Conservation (phyloP, 1,284 basidiomycete genomes). For the Pseudozyma thailandica region DNA sequence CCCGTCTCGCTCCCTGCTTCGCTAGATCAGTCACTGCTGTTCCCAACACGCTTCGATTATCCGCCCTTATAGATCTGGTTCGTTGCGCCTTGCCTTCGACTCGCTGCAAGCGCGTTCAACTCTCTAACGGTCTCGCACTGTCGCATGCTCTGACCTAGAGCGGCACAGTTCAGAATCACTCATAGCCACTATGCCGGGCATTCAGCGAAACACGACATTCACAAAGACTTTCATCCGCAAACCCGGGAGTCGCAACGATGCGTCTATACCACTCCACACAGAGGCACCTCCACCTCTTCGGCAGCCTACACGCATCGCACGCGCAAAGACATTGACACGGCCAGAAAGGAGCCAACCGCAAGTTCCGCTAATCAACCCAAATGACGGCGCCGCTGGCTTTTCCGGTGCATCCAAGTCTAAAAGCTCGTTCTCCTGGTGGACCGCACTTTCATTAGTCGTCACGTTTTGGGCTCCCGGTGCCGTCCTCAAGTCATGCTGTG, state of each 20-base stretch:
- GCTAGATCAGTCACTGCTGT: no score
- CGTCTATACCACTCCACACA: conserved; percentile 58
- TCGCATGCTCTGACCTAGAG: conserved; percentile 2
- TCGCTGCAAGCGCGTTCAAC: not conserved
- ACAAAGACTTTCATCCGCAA: conserved; percentile 64
- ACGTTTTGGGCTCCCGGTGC: conserved; percentile 66
- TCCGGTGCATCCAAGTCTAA: conserved; percentile 17
- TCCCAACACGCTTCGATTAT: no score
- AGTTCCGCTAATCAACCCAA: conserved; percentile 80
- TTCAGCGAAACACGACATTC: conserved; percentile 47
- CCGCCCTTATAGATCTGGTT: no score
- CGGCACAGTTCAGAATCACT: not conserved
- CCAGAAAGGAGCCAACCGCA: conserved; percentile 73
- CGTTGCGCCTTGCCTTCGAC: no score
- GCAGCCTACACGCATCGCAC: conserved; percentile 63
- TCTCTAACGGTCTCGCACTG: not conserved
- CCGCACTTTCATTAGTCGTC: conserved; percentile 42
- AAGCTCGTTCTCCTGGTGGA: conserved; percentile 50
- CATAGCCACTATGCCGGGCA: conserved; percentile 26
- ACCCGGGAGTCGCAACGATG: conserved; percentile 51
- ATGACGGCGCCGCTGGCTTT: conserved; percentile 56
- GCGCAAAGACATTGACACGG: conserved; percentile 77
- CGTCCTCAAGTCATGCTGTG: conserved; percentile 68
- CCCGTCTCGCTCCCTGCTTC: no score
- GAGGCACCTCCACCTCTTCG: conserved; percentile 65